Percentiles rank a stretch among this genome's conserved stretches.
Conservation (phyloP, 495 filamentous ascomycete species). For the Penicillium herquei region DNA sequence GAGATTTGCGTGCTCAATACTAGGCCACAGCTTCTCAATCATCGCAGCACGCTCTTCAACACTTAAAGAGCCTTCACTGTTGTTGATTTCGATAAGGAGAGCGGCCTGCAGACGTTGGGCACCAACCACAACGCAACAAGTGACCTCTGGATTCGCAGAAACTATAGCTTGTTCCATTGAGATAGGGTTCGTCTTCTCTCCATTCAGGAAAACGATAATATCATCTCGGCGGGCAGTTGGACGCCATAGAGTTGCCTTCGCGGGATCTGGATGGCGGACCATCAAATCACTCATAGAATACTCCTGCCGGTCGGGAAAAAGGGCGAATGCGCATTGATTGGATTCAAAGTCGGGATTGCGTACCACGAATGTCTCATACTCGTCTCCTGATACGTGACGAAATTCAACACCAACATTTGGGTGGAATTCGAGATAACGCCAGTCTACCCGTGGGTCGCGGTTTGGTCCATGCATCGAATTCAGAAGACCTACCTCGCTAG, state of each 20-base stretch:
- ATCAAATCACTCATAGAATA: background rate
- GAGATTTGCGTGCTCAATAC: constrained; percentile 46
- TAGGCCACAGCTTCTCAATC: constrained; percentile 45
- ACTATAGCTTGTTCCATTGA: constrained; percentile 32
- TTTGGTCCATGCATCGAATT: constrained; percentile 11
- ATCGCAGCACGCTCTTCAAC: constrained; percentile 20
- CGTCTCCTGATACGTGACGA: constrained; percentile 30
- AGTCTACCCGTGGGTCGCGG: constrained; percentile 32
- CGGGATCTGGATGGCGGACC: constrained; percentile 24
- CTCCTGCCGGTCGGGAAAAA: background rate
- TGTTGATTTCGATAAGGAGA: constrained; percentile 33
- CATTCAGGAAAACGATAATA: constrained; percentile 39
- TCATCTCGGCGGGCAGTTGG: constrained; percentile 34
- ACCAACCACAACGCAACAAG: constrained; percentile 32
- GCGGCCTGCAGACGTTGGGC: constrained; percentile 28
- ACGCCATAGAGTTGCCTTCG: constrained; percentile 28
- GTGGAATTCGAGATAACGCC: constrained; percentile 53
- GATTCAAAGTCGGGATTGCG: background rate
- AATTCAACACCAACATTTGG: constrained; percentile 43
- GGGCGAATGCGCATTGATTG: background rate
- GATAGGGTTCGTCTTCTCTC: constrained; percentile 43
- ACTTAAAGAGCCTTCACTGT: constrained; percentile 4
- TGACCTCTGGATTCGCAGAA: constrained; percentile 19
- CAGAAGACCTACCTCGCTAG: constrained; percentile 37
- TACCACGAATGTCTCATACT: background rate